Base-by-base conservation (phyloP, 1,139 yeast genomes). In the Magnusiomyces tetraspermus region DNA sequence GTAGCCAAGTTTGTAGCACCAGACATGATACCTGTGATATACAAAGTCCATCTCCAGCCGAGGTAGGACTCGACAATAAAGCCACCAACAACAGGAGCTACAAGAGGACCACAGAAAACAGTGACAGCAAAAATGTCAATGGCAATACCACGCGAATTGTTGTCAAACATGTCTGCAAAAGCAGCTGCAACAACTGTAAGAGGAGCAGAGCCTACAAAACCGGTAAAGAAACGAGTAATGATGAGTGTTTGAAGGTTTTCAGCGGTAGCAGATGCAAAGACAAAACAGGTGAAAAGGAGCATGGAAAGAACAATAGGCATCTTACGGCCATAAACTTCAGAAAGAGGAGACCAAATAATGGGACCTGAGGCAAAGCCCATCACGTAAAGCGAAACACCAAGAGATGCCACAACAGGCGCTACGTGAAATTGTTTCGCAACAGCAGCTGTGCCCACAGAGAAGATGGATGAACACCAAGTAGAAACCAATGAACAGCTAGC, bases 341-440 rank as follows among this genome's bases (percentile, higher is more conserved):
- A 82, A 46, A 85, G 64, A 3, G 95, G 95, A 22, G 92, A 95
- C 81, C 86, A 86, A 42, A 85, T 60, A 38, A 85, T 71, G 6
- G 95, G 95, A 19, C 95, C 95, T 0, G 84, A 76, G 0, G 94
- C 95, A 66, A 85, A 85, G 23, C 95, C 95, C 46, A 84, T 63
- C 22, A 87, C 95, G 61, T 78, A 87, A 30, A 86, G 71, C 0
- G 94, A 80, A 13, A 85, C 75, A 52, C 86, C 84, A 44, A 86
- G 72, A 59, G 15, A 52, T 2, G 59, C 75, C 1, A 66, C 68
- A 3, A 62, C 68, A 10, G 51, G 49, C 2, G 68, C 63, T 3
- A 69, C 66, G 42, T 61, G 60, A 55, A 59, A 70, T 36, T 61
- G 57, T 36, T 51, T 55, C 51, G 64, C 58, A 24, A 75, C 56